Evolutionary conservation across 148 eudicot species (phyloP), one percentile per base, ranked within the genome.

Genomic region (Diospyros kaki): DNA sequence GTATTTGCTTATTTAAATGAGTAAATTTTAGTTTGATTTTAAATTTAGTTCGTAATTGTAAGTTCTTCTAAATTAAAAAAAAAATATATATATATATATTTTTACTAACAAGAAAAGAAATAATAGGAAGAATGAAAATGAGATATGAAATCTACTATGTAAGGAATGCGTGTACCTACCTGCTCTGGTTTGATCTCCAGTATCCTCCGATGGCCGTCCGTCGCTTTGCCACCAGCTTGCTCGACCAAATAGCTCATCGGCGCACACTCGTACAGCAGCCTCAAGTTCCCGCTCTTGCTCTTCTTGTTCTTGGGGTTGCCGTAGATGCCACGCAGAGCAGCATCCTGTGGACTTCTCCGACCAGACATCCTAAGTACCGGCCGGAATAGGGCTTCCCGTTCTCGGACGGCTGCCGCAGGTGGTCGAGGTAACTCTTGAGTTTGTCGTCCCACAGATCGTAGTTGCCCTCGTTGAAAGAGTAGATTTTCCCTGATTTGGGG

Each of bases 211-310:
- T 84, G 88, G 53, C 97, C 98, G 79, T 94, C 98, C 0, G 98
- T 91, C 68, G 97, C 98, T 83, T 94, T 94, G 0, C 98, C 98
- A 3, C 98, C 98, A 39, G 98, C 98, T 82, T 94, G 98, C 69
- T 94, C 98, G 2, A 87, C 97, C 5, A 94, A 85, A 66, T 83
- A 94, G 84, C 98, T 94, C 98, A 94, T 94, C 0, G 98, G 98
- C 48, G 98, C 97, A 77, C 98, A 94, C 78, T 94, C 98, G 73
- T 94, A 94, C 85, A 94, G 75, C 1, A 94, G 82, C 86, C 98
- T 86, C 61, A 92, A 75, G 82, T 94, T 94, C 43, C 98, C 98
- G 71, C 90, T 91, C 83, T 94, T 90, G 84, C 98, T 94, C 85
- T 94, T 94, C 61, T 71, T 64, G 69, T 94, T 97, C 56, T 91